Percentiles rank a stretch among this genome's conserved stretches.
Conservation (phyloP, 75 land plant species). For the Selaginella moellendorffii region DNA sequence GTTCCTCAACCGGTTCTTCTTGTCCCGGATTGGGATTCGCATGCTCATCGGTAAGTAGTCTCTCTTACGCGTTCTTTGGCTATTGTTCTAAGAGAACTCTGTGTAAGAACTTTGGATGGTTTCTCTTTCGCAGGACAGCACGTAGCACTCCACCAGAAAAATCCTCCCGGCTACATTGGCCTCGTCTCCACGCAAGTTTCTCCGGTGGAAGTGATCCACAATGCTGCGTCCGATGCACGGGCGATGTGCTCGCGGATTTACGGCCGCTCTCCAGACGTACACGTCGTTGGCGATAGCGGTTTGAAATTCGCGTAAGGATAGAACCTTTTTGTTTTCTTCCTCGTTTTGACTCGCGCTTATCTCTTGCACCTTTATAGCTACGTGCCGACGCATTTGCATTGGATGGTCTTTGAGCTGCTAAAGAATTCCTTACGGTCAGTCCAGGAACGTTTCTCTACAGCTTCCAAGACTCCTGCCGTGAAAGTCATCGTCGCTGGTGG, state of each 20-base stretch:
- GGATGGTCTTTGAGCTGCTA: constrained; percentile 2
- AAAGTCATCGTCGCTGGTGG: neutral
- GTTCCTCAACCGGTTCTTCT: neutral
- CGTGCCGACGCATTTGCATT: constrained; percentile 3
- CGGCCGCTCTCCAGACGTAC: neutral
- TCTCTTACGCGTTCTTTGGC: too few species aligned
- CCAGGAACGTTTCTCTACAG: neutral
- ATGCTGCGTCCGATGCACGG: neutral
- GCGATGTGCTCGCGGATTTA: neutral
- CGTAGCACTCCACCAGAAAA: constrained; percentile 1
- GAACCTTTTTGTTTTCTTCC: neutral
- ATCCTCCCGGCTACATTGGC: constrained; percentile 3
- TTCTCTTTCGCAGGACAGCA: neutral
- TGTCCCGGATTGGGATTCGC: neutral
- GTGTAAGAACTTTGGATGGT: too few species aligned
- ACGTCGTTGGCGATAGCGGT: neutral
- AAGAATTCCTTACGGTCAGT: constrained; percentile 5
- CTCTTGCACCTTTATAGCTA: neutral
- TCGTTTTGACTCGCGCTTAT: neutral
- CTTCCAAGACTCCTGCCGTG: neutral
- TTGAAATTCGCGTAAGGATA: neutral
- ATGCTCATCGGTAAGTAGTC: neutral
- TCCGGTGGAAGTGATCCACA: neutral
- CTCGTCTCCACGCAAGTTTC: constrained; percentile 3
- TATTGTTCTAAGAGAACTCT: too few species aligned